Evolutionary conservation across 1,284 basidiomycete species (phyloP), one percentile per base, ranked within the genome.

Genomic region (Boletus semigastroideus): DNA sequence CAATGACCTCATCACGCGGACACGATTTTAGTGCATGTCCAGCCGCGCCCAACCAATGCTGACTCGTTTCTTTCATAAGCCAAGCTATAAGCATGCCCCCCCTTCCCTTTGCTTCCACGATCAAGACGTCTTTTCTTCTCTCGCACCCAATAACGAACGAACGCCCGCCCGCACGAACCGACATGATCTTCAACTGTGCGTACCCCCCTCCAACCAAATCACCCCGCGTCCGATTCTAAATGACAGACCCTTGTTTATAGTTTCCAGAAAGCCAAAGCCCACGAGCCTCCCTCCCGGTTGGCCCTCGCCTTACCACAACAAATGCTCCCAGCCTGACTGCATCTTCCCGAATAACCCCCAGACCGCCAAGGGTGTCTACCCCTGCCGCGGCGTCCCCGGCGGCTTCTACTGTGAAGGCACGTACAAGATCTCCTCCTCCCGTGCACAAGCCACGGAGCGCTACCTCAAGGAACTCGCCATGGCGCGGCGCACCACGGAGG

Each of bases 221-320:
- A 6, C 28, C 36, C 9, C 42, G 3, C 38, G 12, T 30, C n/a
- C 31, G 33, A 44, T 54, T 56, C 39, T 46, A 16, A 33, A 7
- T 25, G 5, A 3, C 7, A 25, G 25, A 25, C 25, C 25, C 25
- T 25, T 4, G 17, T 13, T 14, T 16, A 25, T 36, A 69, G 61
- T 68, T 48, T 62, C 54, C 36, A 67, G 51, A 54, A 67, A 72
- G 39, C 56, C 64, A 34, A 66, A 70, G 34, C 33, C 56, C 22
- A 53, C 58, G 25, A 51, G 58, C 2, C 62, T 68, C 14, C 72
- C 72, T 1, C 51, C 62, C 5, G 57, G 62, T 46, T 74, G 72
- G 72, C 74, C 74, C 17, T 72, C 73, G 7, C 64, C 66, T n/a
- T 68, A 68, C 53, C 72, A 75, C 51, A 70, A 71, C 60, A 74